Base-by-base conservation (phyloP, 352 stramenopile species). In the Globisporangium viniferum region DNA sequence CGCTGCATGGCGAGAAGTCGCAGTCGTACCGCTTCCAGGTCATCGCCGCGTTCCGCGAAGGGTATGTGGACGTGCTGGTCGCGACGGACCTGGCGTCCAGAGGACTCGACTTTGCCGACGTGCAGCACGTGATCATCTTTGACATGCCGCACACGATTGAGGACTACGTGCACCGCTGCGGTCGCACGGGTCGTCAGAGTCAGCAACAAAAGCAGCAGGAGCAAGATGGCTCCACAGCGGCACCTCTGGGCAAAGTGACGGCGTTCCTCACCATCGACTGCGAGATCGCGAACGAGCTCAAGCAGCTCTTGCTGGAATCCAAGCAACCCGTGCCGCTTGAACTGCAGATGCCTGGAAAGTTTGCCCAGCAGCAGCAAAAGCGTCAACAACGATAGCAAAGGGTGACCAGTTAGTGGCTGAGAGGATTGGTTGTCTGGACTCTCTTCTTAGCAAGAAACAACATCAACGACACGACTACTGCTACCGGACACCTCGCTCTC, bases 1-100 rank as follows among this genome's bases (percentile, higher is more conserved):
- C 97, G 5, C 92, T 99, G 36, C 95, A 99, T 75, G 92, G 91
- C 7, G 96, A 93, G 44, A 85, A 95, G 63, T 95, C 92, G 0
- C 83, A 93, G 68, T 56, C 73, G 15, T 89, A 86, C 64, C 80
- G 80, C 20, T 83, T 73, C 14, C 80, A 89, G 71, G 77, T 74
- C 15, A 59, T 89, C 56, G 57, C 64, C 12, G 73, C 75, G 29
- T 87, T 90, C 67, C 80, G 81, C 33, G 73, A 74, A 51, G 79
- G 81, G 12, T 78, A 73, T 10, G 76, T 84, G n/a, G 81, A 90
- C 7, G 84, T 98, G 33, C 69, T 98, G 24, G 91, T 98, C 4
- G 94, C 90, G 24, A 98, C 92, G 1, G 93, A 98, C 74, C 58
- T 98, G 33, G 92, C 89, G 0, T 91, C 88, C 1, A 79, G 94